Evolutionary conservation across 495 filamentous ascomycete species (phyloP), one percentile per base, ranked within the genome.

Genomic region (Margaritispora aquatica): DNA sequence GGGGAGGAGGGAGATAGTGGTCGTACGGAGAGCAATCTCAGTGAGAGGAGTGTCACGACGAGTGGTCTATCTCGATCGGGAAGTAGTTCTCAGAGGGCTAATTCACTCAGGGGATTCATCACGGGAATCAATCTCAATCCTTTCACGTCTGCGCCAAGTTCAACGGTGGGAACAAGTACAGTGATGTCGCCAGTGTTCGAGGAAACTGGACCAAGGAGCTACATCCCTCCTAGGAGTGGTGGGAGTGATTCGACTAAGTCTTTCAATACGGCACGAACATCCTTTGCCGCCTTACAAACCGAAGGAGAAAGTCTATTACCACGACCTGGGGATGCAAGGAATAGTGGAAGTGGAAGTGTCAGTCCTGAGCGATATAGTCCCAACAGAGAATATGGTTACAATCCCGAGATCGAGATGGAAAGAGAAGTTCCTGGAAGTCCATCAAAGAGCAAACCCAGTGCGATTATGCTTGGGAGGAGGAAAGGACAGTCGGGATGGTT

Each of bases 241-340:
- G 70, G 69, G 24, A 71, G 71, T 52, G 70, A 71, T 51, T 71
- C 70, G 29, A 68, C 60, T 67, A 69, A 67, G 15, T 58, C 54
- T 50, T 91, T 86, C 68, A 83, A 78, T 36, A 90, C 89, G 0
- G 88, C 87, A 7, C 77, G 78, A 19, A 83, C 83, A 17, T 80
- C 77, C 20, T 82, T 89, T 59, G 74, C 76, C 1, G 76, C 79
- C 19, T 74, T 86, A 11, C 87, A 86, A 62, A 77, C 79, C 9
- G 87, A 93, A 67, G 85, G 83, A 0, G 85, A 88, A 31, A 70
- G 70, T 1, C 72, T 92, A 26, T 79, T 93, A 23, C 63, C 75
- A 2, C 71, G 72, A 9, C 63, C 60, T 2, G 48, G 26, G 1
- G 59, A 58, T 20, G 17, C 29, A 19, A 9, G 55, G 7, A 50